Conservation (phyloP, 2,329 filamentous ascomycete species). For the Verticillium isaacii region DNA sequence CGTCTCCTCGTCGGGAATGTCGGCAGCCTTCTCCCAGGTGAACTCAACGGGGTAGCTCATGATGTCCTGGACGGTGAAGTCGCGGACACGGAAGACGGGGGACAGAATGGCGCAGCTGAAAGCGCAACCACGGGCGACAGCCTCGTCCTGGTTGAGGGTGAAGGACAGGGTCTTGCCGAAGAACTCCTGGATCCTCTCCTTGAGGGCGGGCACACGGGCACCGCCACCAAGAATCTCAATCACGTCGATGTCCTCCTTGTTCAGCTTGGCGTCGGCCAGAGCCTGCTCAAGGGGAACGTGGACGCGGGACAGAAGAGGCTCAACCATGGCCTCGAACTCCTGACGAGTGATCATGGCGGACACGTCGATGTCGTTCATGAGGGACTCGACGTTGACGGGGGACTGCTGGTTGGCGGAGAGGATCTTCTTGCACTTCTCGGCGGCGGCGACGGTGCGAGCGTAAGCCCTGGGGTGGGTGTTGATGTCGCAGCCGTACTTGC, state of each 20-base stretch:
- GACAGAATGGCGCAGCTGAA: slow-evolving; percentile 98
- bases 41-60: slow-evolving; percentile 98
- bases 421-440: slow-evolving; percentile 98
- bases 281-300: slow-evolving; percentile 80
- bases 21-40: slow-evolving; percentile 95
- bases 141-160: slow-evolving; percentile 98
- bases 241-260: slow-evolving; percentile 84
- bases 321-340: slow-evolving; percentile 86
- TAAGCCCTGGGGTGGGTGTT: slow-evolving; percentile 83
- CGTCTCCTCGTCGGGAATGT: slow-evolving; percentile 98
- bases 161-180: slow-evolving; percentile 91
- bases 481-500: slow-evolving; percentile 97
- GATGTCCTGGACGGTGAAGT: slow-evolving; percentile 96
- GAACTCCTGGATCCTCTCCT: slow-evolving; percentile 83
- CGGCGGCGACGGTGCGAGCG: slow-evolving; percentile 79
- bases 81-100: slow-evolving; percentile 95
- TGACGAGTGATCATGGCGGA: slow-evolving; percentile 84
- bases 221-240: slow-evolving; percentile 93
- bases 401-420: slow-evolving; percentile 91
- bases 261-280: slow-evolving; percentile 88
- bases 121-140: slow-evolving; percentile 88
- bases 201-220: slow-evolving; percentile 88
- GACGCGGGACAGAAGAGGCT: slow-evolving; percentile 73
- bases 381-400: slow-evolving; percentile 91
- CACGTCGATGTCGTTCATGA: slow-evolving; percentile 98